These are phyloP conservation scores for Endogone sp. DNA, from an alignment of 192 early-diverging fungal species.

Conservation along the genomic window DNA sequence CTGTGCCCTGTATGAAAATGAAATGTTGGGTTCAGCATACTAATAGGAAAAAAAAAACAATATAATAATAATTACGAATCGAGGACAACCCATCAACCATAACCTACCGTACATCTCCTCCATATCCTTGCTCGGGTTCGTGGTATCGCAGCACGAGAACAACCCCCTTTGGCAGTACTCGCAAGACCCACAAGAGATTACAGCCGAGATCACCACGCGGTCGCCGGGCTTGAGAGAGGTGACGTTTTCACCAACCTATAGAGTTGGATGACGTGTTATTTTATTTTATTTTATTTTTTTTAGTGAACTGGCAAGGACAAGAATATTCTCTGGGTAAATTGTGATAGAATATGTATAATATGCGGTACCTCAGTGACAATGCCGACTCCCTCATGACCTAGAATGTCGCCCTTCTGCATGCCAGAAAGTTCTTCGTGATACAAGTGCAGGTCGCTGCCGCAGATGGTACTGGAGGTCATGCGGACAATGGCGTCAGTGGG, in stretches of 20 bases:
- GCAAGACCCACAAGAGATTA: conserved; percentile 50
- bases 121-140: conserved; percentile 45
- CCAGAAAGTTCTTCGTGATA: conserved; percentile 38
- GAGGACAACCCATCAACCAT: too few species aligned
- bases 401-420: conserved; percentile 37
- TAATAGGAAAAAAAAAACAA: too few species aligned
- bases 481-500: conserved; percentile 22
- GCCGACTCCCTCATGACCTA: conserved; percentile 52
- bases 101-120: conserved; percentile 49
- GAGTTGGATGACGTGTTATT: too few species aligned
- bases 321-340: too few species aligned
- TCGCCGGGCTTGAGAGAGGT: conserved; percentile 38
- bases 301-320: too few species aligned
- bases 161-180: conserved; percentile 38
- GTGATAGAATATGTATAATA: too few species aligned
- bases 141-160: conserved; percentile 43
- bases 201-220: conserved; percentile 36
- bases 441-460: conserved; percentile 49
- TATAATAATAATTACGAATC: too few species aligned
- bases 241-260: conserved; percentile 32
- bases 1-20: too few species aligned
- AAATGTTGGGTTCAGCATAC: too few species aligned
- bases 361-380: conserved; percentile 23
- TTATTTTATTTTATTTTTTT: too few species aligned
- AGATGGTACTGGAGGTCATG: conserved; percentile 39